These are phyloP conservation scores for Sarcodon aspratus DNA, from an alignment of 768 basidiomycete species.

Conservation along the genomic window DNA sequence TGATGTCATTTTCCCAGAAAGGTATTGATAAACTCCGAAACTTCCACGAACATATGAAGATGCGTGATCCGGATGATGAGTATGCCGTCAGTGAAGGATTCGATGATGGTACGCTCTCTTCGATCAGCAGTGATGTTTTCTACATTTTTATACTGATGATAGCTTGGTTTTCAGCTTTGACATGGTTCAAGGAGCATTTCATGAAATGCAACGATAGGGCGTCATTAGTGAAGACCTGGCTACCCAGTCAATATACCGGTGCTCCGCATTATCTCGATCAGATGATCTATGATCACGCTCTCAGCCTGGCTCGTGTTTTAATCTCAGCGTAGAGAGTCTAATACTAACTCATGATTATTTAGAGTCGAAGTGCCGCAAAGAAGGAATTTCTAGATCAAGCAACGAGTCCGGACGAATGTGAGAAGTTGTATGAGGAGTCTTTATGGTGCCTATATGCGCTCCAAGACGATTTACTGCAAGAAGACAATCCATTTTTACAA, in stretches of 20 bases:
- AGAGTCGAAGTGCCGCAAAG: constrained; percentile 89
- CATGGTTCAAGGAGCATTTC: constrained; percentile 92
- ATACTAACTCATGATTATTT: constrained; percentile 1
- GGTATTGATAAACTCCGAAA: constrained; percentile 78
- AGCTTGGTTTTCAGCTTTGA: constrained; percentile 37
- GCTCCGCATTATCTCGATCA: constrained; percentile 82
- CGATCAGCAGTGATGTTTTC: background rate
- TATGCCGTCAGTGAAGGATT: constrained; percentile 72
- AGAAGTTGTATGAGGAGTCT: constrained; percentile 90
- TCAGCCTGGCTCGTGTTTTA: constrained; percentile 54
- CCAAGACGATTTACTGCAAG: constrained; percentile 78
- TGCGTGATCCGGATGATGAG: constrained; percentile 66
- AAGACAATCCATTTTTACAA: constrained; percentile 74
- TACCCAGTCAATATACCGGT: constrained; percentile 73
- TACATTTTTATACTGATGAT: constrained; percentile 5
- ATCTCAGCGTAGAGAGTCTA: background rate
- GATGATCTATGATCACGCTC: constrained; percentile 85
- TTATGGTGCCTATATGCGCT: constrained; percentile 90
- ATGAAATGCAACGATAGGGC: constrained; percentile 92
- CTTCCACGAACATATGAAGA: constrained; percentile 74
- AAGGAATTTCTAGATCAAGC: constrained; percentile 83
- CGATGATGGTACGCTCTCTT: constrained; percentile 49
- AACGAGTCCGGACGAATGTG: constrained; percentile 69
- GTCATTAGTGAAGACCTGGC: constrained; percentile 78
- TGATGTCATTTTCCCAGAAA: constrained; percentile 88